Conservation (phyloP, 2,329 filamentous ascomycete species). For the Hymenoscyphus fraxineus region DNA sequence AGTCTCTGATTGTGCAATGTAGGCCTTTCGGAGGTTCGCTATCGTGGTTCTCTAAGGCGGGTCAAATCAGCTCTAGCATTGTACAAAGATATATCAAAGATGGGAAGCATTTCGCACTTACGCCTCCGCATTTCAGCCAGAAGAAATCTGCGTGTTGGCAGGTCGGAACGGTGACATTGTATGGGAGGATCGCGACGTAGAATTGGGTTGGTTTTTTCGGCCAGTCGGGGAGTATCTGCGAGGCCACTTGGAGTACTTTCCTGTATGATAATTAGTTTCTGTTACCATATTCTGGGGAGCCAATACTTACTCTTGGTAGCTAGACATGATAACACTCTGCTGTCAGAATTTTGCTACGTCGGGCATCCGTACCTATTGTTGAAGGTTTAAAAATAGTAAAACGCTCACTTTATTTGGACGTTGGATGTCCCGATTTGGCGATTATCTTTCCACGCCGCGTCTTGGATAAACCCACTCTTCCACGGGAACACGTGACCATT, state of each 20-base stretch:
- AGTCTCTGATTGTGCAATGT: background rate
- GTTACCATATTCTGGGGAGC: background rate
- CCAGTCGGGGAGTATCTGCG: conserved; percentile 10
- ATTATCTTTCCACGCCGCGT: background rate
- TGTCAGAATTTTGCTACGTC: background rate
- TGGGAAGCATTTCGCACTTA: background rate
- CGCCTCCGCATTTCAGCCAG: conserved; percentile 15
- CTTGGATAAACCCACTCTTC: background rate
- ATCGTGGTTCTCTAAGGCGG: background rate
- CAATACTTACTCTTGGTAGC: background rate
- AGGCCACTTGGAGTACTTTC: conserved; percentile 8
- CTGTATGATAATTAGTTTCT: background rate
- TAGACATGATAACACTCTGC: background rate
- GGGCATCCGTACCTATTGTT: background rate
- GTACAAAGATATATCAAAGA: background rate
- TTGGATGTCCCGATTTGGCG: background rate
- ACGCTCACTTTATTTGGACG: background rate
- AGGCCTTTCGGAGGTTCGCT: background rate
- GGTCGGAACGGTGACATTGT: conserved; percentile 6
- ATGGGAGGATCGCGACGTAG: conserved; percentile 16
- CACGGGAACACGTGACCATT: background rate
- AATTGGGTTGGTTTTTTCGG: conserved; percentile 13
- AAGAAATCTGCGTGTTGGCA: conserved; percentile 16
- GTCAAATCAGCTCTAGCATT: background rate
- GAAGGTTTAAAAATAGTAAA: background rate